phyloP scores from a whole-genome alignment of 1,139 yeast genomes.

The Hemisphaericaspora lyxosophila region DNA sequence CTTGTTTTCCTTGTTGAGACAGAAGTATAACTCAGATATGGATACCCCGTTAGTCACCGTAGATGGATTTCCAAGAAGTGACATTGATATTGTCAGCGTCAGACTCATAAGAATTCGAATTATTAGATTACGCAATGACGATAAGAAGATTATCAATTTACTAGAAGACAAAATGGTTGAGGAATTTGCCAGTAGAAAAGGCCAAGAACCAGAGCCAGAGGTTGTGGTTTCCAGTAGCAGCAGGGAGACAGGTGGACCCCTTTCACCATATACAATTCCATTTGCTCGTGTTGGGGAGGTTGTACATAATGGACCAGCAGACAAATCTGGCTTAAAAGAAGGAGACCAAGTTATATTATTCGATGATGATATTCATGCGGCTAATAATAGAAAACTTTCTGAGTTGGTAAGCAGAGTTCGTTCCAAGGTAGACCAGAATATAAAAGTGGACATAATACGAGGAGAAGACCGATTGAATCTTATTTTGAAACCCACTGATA shows the following conservation, averaged over 20 bases:
- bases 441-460: conserved; percentile 40
- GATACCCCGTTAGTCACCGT: conserved; percentile 57
- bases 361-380: conserved; percentile 50
- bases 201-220: conserved; percentile 9
- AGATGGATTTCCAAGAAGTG: conserved; percentile 86
- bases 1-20: conserved; percentile 33
- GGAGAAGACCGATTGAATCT: conserved; percentile 22
- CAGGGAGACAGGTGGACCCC: background rate
- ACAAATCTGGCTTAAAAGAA: conserved; percentile 35
- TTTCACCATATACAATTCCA: conserved; percentile 34
- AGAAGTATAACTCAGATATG: conserved; percentile 53
- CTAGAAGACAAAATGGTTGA: conserved; percentile 47
- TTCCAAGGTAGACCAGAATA: conserved; percentile 23
- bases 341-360: conserved; percentile 54
- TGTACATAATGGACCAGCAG: conserved; percentile 49
- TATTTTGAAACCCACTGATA: conserved; percentile 49
- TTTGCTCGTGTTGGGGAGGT: conserved; percentile 59
- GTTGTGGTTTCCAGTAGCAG: background rate
- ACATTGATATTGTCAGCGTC: conserved; percentile 73
- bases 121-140: conserved; percentile 69
- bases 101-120: conserved; percentile 64
- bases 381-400: conserved; percentile 49
- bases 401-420: conserved; percentile 35
- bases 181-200: conserved; percentile 30
- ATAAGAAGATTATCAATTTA: conserved; percentile 46